These are phyloP conservation scores for Stenogyne calaminthoides DNA, from an alignment of 305 asterid species.

Conservation along the genomic window DNA sequence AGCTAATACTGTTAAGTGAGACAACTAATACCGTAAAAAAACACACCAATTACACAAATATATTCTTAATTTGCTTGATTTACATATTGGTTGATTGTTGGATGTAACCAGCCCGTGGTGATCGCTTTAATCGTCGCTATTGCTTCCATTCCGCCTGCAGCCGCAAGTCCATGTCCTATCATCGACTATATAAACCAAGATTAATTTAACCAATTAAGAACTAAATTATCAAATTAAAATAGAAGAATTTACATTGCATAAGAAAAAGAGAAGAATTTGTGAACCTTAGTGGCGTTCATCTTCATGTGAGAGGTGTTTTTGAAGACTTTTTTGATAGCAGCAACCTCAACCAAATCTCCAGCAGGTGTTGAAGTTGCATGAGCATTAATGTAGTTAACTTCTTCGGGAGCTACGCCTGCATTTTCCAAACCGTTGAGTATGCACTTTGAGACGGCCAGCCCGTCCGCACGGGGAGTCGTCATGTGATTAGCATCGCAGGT, in stretches of 20 bases:
- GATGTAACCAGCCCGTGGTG: constrained; percentile 57
- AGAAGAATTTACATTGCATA: background rate
- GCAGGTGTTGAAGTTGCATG: constrained; percentile 66
- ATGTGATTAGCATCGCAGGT: constrained; percentile 65
- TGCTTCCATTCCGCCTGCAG: constrained; percentile 43
- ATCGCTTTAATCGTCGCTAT: constrained; percentile 48
- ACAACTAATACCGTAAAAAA: too few species aligned
- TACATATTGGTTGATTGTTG: constrained; percentile 21
- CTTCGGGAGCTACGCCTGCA: constrained; percentile 31
- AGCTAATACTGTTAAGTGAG: too few species aligned
- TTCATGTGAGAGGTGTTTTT: constrained; percentile 49
- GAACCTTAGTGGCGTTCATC: constrained; percentile 60
- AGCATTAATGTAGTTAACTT: constrained; percentile 65
- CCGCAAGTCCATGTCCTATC: constrained; percentile 65
- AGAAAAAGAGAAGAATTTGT: background rate
- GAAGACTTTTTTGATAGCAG: constrained; percentile 27
- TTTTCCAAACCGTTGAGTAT: constrained; percentile 47
- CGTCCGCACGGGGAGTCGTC: constrained; percentile 60
- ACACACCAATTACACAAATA: too few species aligned
- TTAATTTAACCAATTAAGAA: background rate
- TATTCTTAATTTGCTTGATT: background rate
- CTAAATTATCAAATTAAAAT: background rate
- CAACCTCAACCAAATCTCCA: constrained; percentile 59
- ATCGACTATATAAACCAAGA: constrained; percentile 39
- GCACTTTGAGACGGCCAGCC: constrained; percentile 63